These are phyloP conservation scores for Amaranthus tricolor DNA, from an alignment of 179 eudicot species.

Conservation along the genomic window DNA sequence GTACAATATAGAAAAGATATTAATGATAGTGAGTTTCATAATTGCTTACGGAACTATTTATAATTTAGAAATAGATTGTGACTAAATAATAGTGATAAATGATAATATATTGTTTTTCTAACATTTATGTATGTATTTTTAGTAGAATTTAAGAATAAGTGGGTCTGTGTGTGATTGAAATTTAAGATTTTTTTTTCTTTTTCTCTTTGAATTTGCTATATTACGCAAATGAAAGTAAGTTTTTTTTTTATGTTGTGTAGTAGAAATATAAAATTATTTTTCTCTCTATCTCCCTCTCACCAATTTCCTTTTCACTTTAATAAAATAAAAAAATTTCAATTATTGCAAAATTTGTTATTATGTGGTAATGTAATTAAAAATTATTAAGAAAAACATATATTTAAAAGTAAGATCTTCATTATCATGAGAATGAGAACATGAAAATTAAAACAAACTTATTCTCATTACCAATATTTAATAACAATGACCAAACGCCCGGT, in stretches of 20 bases:
- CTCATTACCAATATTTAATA: no score
- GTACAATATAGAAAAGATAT: conserved; percentile 11
- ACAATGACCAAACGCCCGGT: no score
- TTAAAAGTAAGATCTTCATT: neutral
- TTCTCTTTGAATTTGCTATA: no score
- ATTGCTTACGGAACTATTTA: conserved; percentile 20
- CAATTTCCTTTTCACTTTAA: no score
- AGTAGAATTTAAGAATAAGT: conserved; percentile 10
- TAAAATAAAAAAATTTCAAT: no score
- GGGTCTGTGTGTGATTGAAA: conserved; percentile 23
- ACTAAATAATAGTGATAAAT: conserved; percentile 9
- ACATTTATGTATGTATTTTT: conserved; percentile 9
- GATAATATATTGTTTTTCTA: conserved; percentile 4
- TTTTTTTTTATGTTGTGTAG: no score
- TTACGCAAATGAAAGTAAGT: no score
- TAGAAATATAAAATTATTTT: no score
- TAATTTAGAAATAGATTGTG: conserved; percentile 18
- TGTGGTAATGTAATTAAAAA: no score
- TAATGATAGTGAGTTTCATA: conserved; percentile 18
- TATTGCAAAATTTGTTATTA: no score
- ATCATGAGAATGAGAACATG: neutral
- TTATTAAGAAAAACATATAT: neutral
- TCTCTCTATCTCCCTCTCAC: no score
- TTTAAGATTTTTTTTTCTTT: neutral
- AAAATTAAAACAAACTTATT: no score